A percentile compares a stretch with the other conserved stretches of the same genome.
These are phyloP conservation scores for Scleromitrula shiraiana DNA, from an alignment of 2,329 filamentous ascomycete species.

Conservation along the genomic window DNA sequence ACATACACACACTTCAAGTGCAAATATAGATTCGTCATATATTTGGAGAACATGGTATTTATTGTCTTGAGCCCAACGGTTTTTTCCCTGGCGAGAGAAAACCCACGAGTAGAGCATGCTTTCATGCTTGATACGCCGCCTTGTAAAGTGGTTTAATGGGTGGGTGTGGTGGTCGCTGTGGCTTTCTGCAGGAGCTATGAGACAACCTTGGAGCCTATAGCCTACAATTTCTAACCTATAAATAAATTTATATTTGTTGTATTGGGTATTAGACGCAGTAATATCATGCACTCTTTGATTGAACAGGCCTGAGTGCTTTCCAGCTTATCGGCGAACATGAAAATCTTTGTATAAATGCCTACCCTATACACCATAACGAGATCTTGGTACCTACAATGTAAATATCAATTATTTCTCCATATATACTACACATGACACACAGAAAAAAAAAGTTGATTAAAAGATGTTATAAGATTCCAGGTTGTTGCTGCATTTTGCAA, in stretches of 20 bases:
- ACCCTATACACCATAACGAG: too few species aligned
- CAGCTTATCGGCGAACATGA: conserved; percentile 7
- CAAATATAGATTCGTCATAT: conserved; percentile 1
- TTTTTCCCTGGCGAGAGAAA: conserved; percentile 4
- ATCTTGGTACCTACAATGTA: too few species aligned
- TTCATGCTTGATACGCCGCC: conserved; percentile 9
- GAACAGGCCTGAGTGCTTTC: conserved; percentile 1
- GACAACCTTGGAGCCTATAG: background rate
- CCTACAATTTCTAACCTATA: background rate
- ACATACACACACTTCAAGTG: too few species aligned
- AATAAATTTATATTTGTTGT: background rate
- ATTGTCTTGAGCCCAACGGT: conserved; percentile 7
- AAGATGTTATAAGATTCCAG: too few species aligned
- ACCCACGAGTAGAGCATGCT: conserved; percentile 9
- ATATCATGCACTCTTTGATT: conserved; percentile 7
- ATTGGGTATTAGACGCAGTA: background rate
- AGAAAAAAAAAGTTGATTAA: too few species aligned
- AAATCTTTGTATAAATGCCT: too few species aligned
- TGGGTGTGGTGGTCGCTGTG: conserved; percentile 3
- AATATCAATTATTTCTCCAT: too few species aligned
- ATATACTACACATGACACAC: too few species aligned
- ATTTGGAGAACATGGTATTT: background rate
- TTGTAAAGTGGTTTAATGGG: conserved; percentile 3
- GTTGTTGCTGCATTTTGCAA: too few species aligned
- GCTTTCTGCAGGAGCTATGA: conserved; percentile 4